Base-by-base conservation (phyloP, 805 yeast genomes). In the Pichia exigua region DNA sequence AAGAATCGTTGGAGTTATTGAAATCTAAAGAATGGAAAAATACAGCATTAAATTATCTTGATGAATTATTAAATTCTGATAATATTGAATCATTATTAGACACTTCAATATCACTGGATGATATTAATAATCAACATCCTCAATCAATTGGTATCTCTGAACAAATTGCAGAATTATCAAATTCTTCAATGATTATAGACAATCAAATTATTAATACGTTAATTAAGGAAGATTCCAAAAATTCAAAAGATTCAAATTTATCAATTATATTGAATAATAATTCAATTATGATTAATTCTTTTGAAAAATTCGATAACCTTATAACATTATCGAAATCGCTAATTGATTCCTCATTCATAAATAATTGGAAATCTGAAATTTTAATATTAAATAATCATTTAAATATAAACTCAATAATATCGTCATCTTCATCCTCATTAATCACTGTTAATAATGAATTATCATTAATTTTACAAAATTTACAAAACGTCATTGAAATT, bases 401-500 rank as follows among this genome's bases (percentile, higher is more conserved):
- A 11, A 35, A 35, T 35, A n/a, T 35, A 5, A 35, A 17, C n/a
- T 35, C 20, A 17, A 35, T 35, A 24, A 7, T 24, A 24, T 24
- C 26, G 7, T 24, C 26, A 5, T 24, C 26, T 5, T 24, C 7
- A n/a, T n/a, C 42, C 8, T 18, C 42, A 15, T 8, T 5, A 15
- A 21, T n/a, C 20, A 20, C 17, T 10, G 20, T 17, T 12, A 15
- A n/a, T 15, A 42, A 44, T 13, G 47, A 46, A 22, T 32, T 53
- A 15, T 73, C 74, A 3, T 57, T 61, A 4, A 75, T 83, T 28
- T 68, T 82, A 42, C 74, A 75, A 46, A 83, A 85, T 57, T 76
- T 89, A 61, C 90, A 84, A 55, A 78, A 82, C 41, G 73, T 91
- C 12, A 76, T 85, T 54, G 96, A 87, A 59, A 76, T 91, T 11